Evolutionary conservation across 495 filamentous ascomycete genomes (phyloP).

Genomic region (Lasiosphaeria hispida): DNA sequence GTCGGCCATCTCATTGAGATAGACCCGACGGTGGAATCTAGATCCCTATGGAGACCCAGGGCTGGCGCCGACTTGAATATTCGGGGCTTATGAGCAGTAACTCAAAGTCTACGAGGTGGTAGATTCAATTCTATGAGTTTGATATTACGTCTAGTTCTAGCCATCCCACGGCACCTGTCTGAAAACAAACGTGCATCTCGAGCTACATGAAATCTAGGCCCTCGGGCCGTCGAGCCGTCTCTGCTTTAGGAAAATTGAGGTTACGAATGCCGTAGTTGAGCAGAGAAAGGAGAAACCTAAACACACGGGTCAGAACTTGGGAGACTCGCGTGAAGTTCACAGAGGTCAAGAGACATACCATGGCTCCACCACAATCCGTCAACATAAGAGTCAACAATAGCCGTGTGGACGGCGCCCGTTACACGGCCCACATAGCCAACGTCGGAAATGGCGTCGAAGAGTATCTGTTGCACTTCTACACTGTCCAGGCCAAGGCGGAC

Average conservation of each 20-base stretch:
- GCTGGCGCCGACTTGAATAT: no score
- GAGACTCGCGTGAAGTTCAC: not conserved
- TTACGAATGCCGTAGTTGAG: constrained; percentile 18
- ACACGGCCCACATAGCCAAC: constrained; percentile 52
- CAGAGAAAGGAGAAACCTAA: constrained; percentile 27
- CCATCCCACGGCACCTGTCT: no score
- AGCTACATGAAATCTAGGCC: no score
- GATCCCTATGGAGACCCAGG: no score
- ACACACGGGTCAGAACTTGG: not conserved
- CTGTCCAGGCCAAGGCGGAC: constrained; percentile 22
- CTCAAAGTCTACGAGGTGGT: no score
- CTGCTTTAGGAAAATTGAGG: constrained; percentile 28
- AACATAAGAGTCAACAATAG: constrained; percentile 35
- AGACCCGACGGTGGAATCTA: no score
- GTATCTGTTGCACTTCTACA: constrained; percentile 33
- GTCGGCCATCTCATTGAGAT: no score
- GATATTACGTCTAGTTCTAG: no score
- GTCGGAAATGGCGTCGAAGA: constrained; percentile 39
- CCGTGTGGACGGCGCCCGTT: constrained; percentile 30
- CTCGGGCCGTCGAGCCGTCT: not conserved
- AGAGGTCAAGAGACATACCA: constrained; percentile 14
- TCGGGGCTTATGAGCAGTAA: no score
- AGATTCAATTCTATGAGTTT: no score
- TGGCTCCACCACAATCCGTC: constrained; percentile 41
- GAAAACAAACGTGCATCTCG: no score